A percentile compares a stretch with the other conserved stretches of the same genome.
phyloP scores from a whole-genome alignment of 768 basidiomycete genomes.

The Paxillus ammoniavirescens region DNA sequence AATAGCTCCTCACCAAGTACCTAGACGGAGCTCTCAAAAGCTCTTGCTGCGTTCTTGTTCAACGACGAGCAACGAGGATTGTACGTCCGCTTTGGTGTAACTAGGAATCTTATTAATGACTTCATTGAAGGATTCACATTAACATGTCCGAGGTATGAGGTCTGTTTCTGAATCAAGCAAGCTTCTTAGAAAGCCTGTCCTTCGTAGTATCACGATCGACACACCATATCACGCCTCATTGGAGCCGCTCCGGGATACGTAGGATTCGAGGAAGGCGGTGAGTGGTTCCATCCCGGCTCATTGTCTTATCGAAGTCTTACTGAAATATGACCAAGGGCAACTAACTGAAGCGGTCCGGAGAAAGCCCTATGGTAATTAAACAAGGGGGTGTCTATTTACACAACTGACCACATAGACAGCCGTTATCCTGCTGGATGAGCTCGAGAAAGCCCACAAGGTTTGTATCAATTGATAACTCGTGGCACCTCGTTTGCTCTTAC shows the following conservation, averaged over 20 bases:
- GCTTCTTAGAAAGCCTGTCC: neutral
- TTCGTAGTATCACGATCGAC: conserved; percentile 81
- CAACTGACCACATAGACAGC: conserved; percentile 30
- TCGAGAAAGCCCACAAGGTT: conserved; percentile 82
- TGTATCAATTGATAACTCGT: neutral
- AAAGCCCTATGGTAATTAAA: conserved; percentile 49
- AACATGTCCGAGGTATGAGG: conserved; percentile 83
- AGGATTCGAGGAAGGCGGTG: conserved; percentile 69
- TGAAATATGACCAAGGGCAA: conserved; percentile 39
- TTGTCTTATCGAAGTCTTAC: neutral
- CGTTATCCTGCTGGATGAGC: conserved; percentile 65
- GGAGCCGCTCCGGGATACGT: conserved; percentile 94
- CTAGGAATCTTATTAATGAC: neutral
- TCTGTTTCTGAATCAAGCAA: neutral
- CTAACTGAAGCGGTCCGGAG: conserved; percentile 65
- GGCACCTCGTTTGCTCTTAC: neutral
- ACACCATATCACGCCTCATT: conserved; percentile 87
- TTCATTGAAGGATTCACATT: conserved; percentile 68
- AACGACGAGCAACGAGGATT: conserved; percentile 84
- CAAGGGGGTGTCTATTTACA: neutral
- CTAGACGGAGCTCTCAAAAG: conserved; percentile 84
- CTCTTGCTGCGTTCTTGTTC: conserved; percentile 85
- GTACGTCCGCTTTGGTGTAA: conserved; percentile 42
- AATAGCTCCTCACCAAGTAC: neutral
- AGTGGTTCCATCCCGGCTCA: conserved; percentile 10